These are phyloP conservation scores for Diplodia sapinea DNA, from an alignment of 2,329 filamentous ascomycete species.

Conservation along the genomic window DNA sequence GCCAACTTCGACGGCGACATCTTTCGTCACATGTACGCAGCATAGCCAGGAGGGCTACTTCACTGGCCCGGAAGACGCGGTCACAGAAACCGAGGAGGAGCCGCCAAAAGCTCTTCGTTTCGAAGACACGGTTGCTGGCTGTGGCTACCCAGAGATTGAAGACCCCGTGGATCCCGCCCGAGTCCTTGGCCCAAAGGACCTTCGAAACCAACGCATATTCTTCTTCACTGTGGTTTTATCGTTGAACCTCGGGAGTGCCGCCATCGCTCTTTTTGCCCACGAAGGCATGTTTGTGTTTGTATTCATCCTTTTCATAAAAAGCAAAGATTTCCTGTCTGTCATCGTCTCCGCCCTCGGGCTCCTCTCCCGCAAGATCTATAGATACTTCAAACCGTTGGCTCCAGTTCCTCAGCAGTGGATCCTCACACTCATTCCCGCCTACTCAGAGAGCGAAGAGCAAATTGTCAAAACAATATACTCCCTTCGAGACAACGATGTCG, in stretches of 20 bases:
- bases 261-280: constrained; percentile 19
- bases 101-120: neutral
- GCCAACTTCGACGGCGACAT: neutral
- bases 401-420: constrained; percentile 35
- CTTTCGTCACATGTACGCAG: constrained; percentile 10
- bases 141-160: constrained; percentile 25
- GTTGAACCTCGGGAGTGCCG: constrained; percentile 20
- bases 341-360: constrained; percentile 32
- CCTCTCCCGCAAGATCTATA: constrained; percentile 31
- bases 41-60: constrained; percentile 7
- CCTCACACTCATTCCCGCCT: constrained; percentile 37
- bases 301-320: constrained; percentile 38
- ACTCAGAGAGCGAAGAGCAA: constrained; percentile 37
- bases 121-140: constrained; percentile 26
- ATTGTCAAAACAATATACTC: constrained; percentile 37
- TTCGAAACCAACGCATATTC: constrained; percentile 25
- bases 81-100: neutral
- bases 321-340: constrained; percentile 36
- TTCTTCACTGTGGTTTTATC: constrained; percentile 13
- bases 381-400: constrained; percentile 29
- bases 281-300: constrained; percentile 32
- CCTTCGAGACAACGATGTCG: constrained; percentile 36
- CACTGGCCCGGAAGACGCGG: constrained; percentile 6
- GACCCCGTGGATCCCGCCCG: constrained; percentile 26
- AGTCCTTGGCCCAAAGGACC: constrained; percentile 15